A percentile compares a stretch with the other conserved stretches of the same genome.
Evolutionary conservation across 305 asterid species (phyloP).

Genomic region (Striga hermonthica): DNA sequence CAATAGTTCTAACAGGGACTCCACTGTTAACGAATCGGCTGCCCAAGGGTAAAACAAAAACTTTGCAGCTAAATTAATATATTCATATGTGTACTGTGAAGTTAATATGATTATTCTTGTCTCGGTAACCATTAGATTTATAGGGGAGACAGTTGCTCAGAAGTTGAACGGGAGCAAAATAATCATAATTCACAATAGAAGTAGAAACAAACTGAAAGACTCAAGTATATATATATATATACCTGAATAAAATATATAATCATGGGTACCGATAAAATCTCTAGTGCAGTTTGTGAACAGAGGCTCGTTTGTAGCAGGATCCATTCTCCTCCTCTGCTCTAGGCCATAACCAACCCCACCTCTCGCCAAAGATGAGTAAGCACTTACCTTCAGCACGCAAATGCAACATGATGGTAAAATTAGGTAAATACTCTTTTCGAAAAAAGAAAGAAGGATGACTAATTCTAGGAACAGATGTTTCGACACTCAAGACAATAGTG

Average conservation of each 20-base stretch:
- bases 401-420: constrained; percentile 22
- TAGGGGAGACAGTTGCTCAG: no score
- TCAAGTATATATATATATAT: constrained; percentile 32
- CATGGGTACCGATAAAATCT: constrained; percentile 88
- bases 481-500: not conserved
- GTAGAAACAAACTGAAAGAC: no score
- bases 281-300: constrained; percentile 84
- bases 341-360: constrained; percentile 60
- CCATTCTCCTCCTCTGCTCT: constrained; percentile 87
- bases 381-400: constrained; percentile 67
- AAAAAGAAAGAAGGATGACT: not conserved
- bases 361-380: constrained; percentile 90
- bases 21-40: constrained; percentile 87
- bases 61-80: not conserved
- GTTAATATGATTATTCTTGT: no score
- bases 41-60: constrained; percentile 27
- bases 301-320: constrained; percentile 85
- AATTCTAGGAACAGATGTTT: constrained; percentile 6
- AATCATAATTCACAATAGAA: no score
- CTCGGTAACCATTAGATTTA: no score
- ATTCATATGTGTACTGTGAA: no score
- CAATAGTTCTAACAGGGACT: constrained; percentile 90
- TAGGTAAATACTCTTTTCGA: not conserved
- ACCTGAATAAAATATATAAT: constrained; percentile 98
- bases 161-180: no score